Evolutionary conservation across 805 yeast species (phyloP).

Genomic region (Citeromyces nyonsensis): DNA sequence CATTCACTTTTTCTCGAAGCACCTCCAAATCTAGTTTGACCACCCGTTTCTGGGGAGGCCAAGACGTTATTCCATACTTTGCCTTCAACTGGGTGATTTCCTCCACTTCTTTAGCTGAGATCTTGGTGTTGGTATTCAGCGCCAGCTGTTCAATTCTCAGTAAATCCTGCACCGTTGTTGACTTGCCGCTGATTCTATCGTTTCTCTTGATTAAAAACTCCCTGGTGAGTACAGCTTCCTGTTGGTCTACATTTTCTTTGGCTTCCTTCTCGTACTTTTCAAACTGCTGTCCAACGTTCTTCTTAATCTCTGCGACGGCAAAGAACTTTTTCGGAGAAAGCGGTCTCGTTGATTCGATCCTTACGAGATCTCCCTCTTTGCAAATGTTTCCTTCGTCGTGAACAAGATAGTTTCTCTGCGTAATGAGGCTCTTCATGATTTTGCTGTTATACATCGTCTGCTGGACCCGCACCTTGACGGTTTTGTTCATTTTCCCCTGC

Average conservation of each 20-base stretch:
- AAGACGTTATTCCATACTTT: slow-evolving; percentile 27
- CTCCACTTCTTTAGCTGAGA: slow-evolving; percentile 14
- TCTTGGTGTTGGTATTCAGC: slow-evolving; percentile 1
- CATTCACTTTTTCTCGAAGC: slow-evolving; percentile 15
- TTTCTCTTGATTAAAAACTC: slow-evolving; percentile 38
- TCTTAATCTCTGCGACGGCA: slow-evolving; percentile 85
- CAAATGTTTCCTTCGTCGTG: slow-evolving; percentile 90
- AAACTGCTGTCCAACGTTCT: slow-evolving; percentile 84
- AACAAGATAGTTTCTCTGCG: slow-evolving; percentile 72
- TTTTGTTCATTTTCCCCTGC: slow-evolving; percentile 92
- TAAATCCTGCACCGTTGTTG: slow-evolving; percentile 16
- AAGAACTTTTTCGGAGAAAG: slow-evolving; percentile 69
- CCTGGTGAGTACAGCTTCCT: slow-evolving; percentile 41
- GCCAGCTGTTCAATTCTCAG: slow-evolving; percentile 6
- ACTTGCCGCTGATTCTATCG: slow-evolving; percentile 4
- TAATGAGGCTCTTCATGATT: slow-evolving; percentile 62
- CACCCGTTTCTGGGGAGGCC: slow-evolving; percentile 26
- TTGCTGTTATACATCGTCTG: slow-evolving; percentile 56
- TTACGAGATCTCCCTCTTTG: slow-evolving; percentile 89
- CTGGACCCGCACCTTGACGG: slow-evolving; percentile 85
- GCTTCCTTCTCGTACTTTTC: slow-evolving; percentile 67
- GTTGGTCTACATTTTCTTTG: slow-evolving; percentile 44
- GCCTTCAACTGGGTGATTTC: slow-evolving; percentile 21
- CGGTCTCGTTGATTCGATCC: slow-evolving; percentile 84
- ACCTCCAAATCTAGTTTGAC: slow-evolving; percentile 21